Base-by-base conservation (phyloP, 202 grass and related monocot species). In the Zizania palustris region DNA sequence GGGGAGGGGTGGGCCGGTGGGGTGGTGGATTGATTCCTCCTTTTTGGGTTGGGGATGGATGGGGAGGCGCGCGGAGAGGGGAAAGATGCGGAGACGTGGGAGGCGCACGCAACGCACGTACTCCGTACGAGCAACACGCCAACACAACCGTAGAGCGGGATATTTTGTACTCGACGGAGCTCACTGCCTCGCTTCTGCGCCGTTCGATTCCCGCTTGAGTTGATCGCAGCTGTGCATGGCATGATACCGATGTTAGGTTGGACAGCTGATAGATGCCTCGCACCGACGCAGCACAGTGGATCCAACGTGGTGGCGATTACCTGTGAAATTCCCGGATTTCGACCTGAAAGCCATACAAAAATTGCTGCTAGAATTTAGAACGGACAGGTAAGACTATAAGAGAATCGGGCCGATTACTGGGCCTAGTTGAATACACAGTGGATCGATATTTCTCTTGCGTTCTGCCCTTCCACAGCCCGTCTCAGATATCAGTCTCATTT, bases 51-150 rank as follows among this genome's bases (percentile, higher is more conserved):
- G 63, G 8, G 16, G 46, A 35, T 34, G 69, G 34, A 22, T 39
- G 63, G 8, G 28, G 28, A 28, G 28, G 28, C 28, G 28, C 28
- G 28, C 28, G 28, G 28, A 36, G 74, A 37, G 64, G 84, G 85
- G 38, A 78, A 78, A 73, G 16, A 51, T 37, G 65, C 48, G 49
- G 57, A n/a, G 9, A 15, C 14, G 46, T 14, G 28, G 45, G 54
- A 67, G 40, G 41, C 77, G 77, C 61, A 36, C 65, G 11, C 19
- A 28, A 28, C 28, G 28, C 28, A 28, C 0, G 28, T 28, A 28
- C n/a, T n/a, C n/a, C n/a, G n/a, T n/a, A n/a, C n/a, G n/a, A n/a
- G n/a, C n/a, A n/a, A n/a, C n/a, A n/a, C 28, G 28, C 28, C 28
- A 28, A 28, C 28, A 28, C 28, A 28, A 2, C 7, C 64, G 55